Percentiles rank a stretch among this genome's conserved stretches.
Conservation (phyloP, 2,329 filamentous ascomycete genomes). For the Aquanectria penicillioides region DNA sequence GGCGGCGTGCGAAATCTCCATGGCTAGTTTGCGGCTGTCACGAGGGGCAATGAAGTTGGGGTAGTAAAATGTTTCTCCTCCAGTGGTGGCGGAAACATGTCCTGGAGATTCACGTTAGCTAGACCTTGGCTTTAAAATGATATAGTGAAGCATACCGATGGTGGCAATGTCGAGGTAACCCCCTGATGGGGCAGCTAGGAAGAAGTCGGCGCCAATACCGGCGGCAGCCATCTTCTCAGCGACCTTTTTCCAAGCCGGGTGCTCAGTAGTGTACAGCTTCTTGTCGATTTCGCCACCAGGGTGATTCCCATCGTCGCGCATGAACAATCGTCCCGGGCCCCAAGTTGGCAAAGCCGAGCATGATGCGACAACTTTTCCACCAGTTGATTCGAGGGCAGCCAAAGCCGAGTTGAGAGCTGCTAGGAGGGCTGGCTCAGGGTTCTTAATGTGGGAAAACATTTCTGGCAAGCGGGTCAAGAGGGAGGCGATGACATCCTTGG, state of each 20-base stretch:
- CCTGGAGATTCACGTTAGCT: conserved; percentile 58
- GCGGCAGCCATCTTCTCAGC: conserved; percentile 88
- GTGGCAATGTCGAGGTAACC: conserved; percentile 94
- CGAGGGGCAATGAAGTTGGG: conserved; percentile 93
- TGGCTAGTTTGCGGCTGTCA: conserved; percentile 83
- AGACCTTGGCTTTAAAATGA: neutral
- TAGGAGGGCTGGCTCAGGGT: conserved; percentile 88
- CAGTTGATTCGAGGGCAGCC: conserved; percentile 84
- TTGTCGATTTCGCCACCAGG: conserved; percentile 89
- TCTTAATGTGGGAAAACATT: conserved; percentile 89
- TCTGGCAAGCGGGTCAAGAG: conserved; percentile 84
- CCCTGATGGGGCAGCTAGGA: conserved; percentile 89
- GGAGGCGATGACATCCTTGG: conserved; percentile 86
- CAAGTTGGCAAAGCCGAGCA: conserved; percentile 89
- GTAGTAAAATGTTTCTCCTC: conserved; percentile 95
- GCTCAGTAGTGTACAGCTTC: conserved; percentile 90
- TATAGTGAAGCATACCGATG: conserved; percentile 68
- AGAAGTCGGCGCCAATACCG: conserved; percentile 92
- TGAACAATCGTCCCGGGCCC: conserved; percentile 85
- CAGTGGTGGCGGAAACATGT: conserved; percentile 87
- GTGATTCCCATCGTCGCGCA: conserved; percentile 89
- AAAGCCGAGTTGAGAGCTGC: conserved; percentile 86
- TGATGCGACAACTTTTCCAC: conserved; percentile 92
- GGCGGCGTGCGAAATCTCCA: conserved; percentile 87
- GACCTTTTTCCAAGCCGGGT: conserved; percentile 86